Evolutionary conservation across 2,329 filamentous ascomycete species (phyloP).

Genomic region (Teratosphaeria zuluensis): DNA sequence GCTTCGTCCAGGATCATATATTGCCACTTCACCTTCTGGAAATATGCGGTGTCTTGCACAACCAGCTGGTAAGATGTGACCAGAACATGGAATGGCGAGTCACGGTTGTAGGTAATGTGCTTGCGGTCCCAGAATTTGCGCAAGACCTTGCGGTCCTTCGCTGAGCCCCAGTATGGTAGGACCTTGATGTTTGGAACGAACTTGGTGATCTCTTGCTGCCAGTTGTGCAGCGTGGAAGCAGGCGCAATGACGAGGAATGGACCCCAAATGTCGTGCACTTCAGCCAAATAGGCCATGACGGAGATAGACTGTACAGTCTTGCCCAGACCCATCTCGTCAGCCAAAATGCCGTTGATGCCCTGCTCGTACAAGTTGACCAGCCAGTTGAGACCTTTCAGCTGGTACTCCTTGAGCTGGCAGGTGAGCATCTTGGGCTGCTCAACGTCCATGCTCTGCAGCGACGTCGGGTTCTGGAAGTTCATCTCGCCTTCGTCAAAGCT

Average conservation of each 20-base stretch:
- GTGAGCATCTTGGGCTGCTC: constrained; percentile 89
- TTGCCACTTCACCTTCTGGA: constrained; percentile 99
- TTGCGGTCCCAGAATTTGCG: constrained; percentile 99
- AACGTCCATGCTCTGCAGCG: constrained; percentile 86
- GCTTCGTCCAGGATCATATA: constrained; percentile 99
- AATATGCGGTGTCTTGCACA: constrained; percentile 90
- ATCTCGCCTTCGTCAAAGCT: constrained; percentile 89
- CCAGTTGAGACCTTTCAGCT: constrained; percentile 98
- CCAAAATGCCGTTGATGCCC: constrained; percentile 97
- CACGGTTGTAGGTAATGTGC: constrained; percentile 87
- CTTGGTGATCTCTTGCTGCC: constrained; percentile 94
- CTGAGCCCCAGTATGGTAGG: constrained; percentile 93
- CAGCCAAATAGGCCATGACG: constrained; percentile 96
- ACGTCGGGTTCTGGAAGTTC: constrained; percentile 98
- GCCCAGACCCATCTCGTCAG: constrained; percentile 98
- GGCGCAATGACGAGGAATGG: constrained; percentile 95
- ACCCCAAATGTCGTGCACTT: constrained; percentile 96
- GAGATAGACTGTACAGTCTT: constrained; percentile 99
- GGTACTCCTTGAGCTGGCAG: constrained; percentile 94
- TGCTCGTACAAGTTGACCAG: constrained; percentile 98
- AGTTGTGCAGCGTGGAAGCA: constrained; percentile 94
- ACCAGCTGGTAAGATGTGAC: constrained; percentile 97
- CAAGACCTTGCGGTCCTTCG: constrained; percentile 86
- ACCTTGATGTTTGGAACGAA: constrained; percentile 95
- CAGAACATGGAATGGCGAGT: constrained; percentile 89